phyloP scores from a whole-genome alignment of 768 basidiomycete species.

The Boletus tylopilopsis region DNA sequence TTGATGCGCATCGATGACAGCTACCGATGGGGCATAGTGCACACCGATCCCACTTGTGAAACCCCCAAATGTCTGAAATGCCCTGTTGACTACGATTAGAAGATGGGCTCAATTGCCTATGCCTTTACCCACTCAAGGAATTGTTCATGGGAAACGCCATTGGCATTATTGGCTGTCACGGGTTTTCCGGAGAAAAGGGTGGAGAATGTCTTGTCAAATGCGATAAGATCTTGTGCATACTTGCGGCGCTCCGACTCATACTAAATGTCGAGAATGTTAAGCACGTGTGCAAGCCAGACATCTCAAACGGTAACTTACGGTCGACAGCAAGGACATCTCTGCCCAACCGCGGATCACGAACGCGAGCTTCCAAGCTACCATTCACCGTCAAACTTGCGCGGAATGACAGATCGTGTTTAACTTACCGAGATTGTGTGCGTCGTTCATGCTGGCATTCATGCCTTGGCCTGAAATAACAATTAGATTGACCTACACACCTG shows the following conservation, averaged over 20 bases:
- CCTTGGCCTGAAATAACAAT: conserved; percentile 42
- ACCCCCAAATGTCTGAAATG: conserved; percentile 42
- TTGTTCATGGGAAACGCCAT: conserved; percentile 40
- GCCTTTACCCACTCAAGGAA: conserved; percentile 38
- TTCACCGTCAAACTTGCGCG: background rate
- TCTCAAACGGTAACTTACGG: conserved; percentile 29
- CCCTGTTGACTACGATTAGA: conserved; percentile 25
- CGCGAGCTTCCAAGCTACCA: conserved; percentile 49
- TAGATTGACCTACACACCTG: background rate
- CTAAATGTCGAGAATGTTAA: conserved; percentile 21
- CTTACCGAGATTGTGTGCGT: conserved; percentile 48
- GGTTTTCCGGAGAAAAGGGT: conserved; percentile 55
- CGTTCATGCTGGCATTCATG: conserved; percentile 53
- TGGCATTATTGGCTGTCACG: conserved; percentile 30
- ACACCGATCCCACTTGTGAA: conserved; percentile 49
- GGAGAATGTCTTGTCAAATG: conserved; percentile 50
- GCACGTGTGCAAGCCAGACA: background rate
- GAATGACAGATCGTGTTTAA: background rate
- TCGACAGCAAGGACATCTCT: conserved; percentile 41
- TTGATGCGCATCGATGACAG: conserved; percentile 35
- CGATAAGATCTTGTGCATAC: conserved; percentile 52
- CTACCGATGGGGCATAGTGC: conserved; percentile 42
- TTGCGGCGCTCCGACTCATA: conserved; percentile 52
- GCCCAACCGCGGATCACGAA: conserved; percentile 49
- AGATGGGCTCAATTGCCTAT: background rate